These are phyloP conservation scores for Magnusiomyces sp. DNA, from an alignment of 1,139 yeast genomes.

Conservation along the genomic window DNA sequence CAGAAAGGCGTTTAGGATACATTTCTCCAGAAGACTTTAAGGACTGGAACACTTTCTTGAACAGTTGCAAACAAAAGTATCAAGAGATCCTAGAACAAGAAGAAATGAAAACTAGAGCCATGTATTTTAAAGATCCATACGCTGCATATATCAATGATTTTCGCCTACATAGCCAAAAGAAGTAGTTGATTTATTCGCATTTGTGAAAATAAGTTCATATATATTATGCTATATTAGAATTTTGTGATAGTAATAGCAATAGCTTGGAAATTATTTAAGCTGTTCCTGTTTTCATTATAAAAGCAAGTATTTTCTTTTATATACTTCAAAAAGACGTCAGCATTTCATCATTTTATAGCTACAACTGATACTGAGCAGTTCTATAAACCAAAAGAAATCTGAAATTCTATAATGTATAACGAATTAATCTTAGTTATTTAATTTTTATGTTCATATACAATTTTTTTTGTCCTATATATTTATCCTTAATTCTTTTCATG, in stretches of 20 bases:
- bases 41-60: slow-evolving; percentile 3
- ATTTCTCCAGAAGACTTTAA: too few relatives aligned
- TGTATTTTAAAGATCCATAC: neutral
- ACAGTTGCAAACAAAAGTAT: neutral
- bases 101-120: neutral
- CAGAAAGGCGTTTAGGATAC: too few relatives aligned
- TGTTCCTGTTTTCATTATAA: neutral
- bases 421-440: too few relatives aligned
- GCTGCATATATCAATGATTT: neutral
- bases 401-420: too few relatives aligned
- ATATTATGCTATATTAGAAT: neutral
- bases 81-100: neutral
- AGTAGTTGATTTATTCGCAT: too few relatives aligned
- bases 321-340: too few relatives aligned
- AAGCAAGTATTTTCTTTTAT: neutral
- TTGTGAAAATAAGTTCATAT: neutral
- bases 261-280: neutral
- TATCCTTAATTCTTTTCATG: neutral
- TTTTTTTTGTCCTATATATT: neutral
- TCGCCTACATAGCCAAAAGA: too few relatives aligned
- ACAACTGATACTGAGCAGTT: too few relatives aligned
- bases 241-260: neutral
- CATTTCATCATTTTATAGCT: too few relatives aligned
- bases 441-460: neutral
- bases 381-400: too few relatives aligned